Base-by-base conservation (phyloP, 2,329 filamentous ascomycete genomes). In the Aspergillus fumigatiaffinis region DNA sequence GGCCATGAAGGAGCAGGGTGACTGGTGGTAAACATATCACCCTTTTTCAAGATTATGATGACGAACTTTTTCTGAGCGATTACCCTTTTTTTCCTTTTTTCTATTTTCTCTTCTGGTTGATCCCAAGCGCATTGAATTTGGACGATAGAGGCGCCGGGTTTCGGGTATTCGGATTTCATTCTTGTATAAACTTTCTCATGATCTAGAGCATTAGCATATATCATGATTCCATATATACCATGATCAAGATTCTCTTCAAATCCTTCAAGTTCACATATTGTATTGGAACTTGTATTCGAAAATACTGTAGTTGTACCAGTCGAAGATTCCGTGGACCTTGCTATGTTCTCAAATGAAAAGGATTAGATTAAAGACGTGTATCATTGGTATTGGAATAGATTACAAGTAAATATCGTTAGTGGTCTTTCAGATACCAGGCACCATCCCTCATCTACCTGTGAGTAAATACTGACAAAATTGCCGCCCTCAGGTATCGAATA, bases 1-100 rank as follows among this genome's bases (percentile, higher is more conserved):
- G 69, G 93, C 94, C 71, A 97, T 97, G 93, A 85, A 89, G 74
- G 91, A 96, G 77, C 93, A 97, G 79, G 94, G 94, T 71, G 93
- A 97, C 78, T 97, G 92, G 93, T 97, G 83, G 80, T 80, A 68
- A 65, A 69, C 63, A 50, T 59, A 50, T 60, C 51, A 3, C 32
- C 20, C 44, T 26, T 47, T 12, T n/a, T 10, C 5, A 32, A 47
- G 12, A 49, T 53, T 53, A 60, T 63, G 63, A 66, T 56, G 59
- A 64, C 59, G 55, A 60, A 26, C 25, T 26, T 23, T 23, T 47
- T 25, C 21, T 47, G 4, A 47, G 44, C 44, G 44, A 47, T 47
- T 47, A 47, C 44, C 44, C 44, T 50, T 52, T 56, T 60, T 61
- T 52, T 32, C 50, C 52, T 52, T 53, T 61, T 62, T 58, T 66